Base-by-base conservation (phyloP, 495 filamentous ascomycete genomes). In the Penicillium silybi region DNA sequence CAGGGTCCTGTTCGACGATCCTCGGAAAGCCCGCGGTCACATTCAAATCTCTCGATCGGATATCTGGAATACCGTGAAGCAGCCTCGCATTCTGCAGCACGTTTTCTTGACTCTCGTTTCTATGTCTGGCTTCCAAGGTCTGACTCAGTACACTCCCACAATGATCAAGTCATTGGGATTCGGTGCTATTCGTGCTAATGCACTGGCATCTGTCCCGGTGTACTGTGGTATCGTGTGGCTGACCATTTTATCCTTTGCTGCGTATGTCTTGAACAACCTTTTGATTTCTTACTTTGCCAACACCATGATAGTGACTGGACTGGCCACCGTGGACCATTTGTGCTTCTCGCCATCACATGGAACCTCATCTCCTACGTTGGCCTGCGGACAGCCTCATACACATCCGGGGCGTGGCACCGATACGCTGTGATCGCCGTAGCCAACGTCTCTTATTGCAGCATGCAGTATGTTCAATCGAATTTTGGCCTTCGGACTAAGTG, bases 401-500 rank as follows among this genome's bases (percentile, higher is more conserved):
- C 53, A 20, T 34, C 66, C 0, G 46, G 49, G 0, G 46, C 43
- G 35, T 74, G 74, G 75, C 70, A 72, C 8, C 58, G 68, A 22
- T 80, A 76, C 35, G 71, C 66, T 0, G 69, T 70, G 4, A 75
- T 77, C 42, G 76, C 74, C 1, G 72, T 77, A 0, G 68, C 79
- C n/a, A 70, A 72, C 17, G 56, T 69, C 6, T 66, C 80, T 50
- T 73, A 80, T 68, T 51, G 75, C 65, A 74, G 75, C 61, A 52
- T 80, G 73, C 68, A 80, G 77, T 66, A 75, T 61, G 61, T 77
- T 63, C 56, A 2, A 8, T 15, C 4, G 2, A 5, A 23, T 18
- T 1, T 41, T 16, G 6, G 2, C 10, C 10, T 15, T 44, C 13
- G 6, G 26, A 45, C 4, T 13, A 16, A 25, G 10, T 3, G 41